These are phyloP conservation scores for Lojkania enalia DNA, from an alignment of 2,329 filamentous ascomycete genomes.

Conservation along the genomic window DNA sequence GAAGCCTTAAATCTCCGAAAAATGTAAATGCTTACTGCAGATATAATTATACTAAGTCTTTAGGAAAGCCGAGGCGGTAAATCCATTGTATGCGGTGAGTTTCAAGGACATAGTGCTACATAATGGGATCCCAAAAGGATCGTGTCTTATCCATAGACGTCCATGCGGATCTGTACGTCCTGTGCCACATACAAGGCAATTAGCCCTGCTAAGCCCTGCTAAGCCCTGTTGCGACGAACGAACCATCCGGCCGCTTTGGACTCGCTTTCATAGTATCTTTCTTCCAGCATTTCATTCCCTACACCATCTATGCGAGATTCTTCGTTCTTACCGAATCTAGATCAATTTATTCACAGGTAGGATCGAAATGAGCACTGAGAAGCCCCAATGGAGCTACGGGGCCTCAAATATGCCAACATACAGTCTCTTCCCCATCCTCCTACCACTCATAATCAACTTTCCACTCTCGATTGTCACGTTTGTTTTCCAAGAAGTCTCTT, in stretches of 20 bases:
- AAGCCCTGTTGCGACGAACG: background rate
- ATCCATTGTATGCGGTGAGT: no score
- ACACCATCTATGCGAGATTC: no score
- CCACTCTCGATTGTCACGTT: background rate
- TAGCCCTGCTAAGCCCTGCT: background rate
- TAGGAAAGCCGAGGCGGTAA: background rate
- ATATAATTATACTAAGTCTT: background rate
- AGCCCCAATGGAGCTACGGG: background rate
- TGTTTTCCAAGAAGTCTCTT: background rate
- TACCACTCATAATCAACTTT: conserved; percentile 1
- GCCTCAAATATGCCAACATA: background rate
- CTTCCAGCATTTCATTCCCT: background rate
- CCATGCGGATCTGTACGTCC: background rate
- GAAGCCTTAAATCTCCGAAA: no score
- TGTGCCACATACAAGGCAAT: background rate
- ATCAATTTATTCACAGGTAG: background rate
- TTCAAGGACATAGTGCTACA: background rate
- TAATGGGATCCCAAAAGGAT: background rate
- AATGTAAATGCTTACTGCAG: background rate
- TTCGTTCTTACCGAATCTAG: background rate
- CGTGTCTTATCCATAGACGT: background rate
- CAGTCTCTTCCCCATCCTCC: background rate
- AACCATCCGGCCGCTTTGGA: background rate
- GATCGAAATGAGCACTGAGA: background rate
- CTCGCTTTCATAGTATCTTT: background rate